Evolutionary conservation across 2,329 filamentous ascomycete genomes (phyloP).

Genomic region (Talaromyces atroroseus): DNA sequence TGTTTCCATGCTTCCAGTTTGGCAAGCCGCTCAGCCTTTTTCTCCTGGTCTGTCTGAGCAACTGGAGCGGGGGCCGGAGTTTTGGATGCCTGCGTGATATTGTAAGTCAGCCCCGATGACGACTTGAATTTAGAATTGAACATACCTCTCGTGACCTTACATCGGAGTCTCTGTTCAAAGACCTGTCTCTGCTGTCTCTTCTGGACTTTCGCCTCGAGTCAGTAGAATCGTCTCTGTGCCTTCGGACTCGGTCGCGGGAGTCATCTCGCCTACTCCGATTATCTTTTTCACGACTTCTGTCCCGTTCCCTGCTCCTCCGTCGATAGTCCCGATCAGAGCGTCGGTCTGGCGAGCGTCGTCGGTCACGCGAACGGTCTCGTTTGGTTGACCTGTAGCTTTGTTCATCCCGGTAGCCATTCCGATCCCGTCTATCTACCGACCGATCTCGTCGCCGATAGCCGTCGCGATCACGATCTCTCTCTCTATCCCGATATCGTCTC

Average conservation of each 20-base stretch:
- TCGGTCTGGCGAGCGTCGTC: constrained; percentile 52
- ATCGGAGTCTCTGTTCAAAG: constrained; percentile 45
- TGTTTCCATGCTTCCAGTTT: constrained; percentile 90
- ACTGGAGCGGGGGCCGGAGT: constrained; percentile 40
- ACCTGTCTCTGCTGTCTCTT: constrained; percentile 58
- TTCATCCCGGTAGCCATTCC: constrained; percentile 49
- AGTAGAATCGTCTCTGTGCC: constrained; percentile 64
- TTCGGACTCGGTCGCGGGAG: constrained; percentile 61
- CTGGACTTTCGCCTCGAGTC: constrained; percentile 63
- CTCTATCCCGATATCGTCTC: constrained; percentile 49
- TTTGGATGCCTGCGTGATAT: constrained; percentile 48
- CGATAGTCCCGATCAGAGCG: constrained; percentile 54
- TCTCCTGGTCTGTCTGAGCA: constrained; percentile 63
- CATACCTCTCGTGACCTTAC: constrained; percentile 55
- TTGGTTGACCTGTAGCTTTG: constrained; percentile 57
- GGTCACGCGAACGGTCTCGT: constrained; percentile 50
- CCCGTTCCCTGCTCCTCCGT: constrained; percentile 58
- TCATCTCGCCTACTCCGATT: constrained; percentile 66
- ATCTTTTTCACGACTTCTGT: constrained; percentile 63
- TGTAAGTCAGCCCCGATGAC: constrained; percentile 17
- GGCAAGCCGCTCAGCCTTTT: constrained; percentile 72
- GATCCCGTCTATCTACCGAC: constrained; percentile 51
- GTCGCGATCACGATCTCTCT: constrained; percentile 51
- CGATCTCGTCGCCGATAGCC: constrained; percentile 60
- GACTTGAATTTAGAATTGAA: constrained; percentile 15